A percentile compares a stretch with the other conserved stretches of the same genome.
Evolutionary conservation across 106 monocot genomes (phyloP).

Genomic region (Dendrobium nobile): DNA sequence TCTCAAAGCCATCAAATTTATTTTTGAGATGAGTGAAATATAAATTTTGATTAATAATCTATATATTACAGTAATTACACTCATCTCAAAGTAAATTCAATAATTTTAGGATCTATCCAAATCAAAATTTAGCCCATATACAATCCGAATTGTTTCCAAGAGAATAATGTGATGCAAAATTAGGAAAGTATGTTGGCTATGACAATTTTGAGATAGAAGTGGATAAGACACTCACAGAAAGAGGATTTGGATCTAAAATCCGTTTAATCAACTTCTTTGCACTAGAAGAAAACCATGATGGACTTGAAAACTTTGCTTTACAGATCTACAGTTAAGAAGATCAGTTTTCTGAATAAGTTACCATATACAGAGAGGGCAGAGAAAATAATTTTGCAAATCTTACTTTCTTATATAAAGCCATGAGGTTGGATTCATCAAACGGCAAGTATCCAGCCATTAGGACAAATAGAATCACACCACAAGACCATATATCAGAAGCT

Average conservation of each 20-base stretch:
- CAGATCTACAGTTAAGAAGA: constrained; percentile 46
- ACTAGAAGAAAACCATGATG: constrained; percentile 68
- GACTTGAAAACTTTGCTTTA: constrained; percentile 60
- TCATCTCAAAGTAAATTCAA: too few species aligned
- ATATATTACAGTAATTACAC: too few species aligned
- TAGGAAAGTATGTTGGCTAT: too few species aligned
- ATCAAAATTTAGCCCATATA: too few species aligned
- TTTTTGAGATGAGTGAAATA: too few species aligned
- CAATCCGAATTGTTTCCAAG: too few species aligned
- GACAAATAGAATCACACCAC: constrained; percentile 93
- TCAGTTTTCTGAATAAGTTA: not conserved
- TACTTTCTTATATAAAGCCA: constrained; percentile 63
- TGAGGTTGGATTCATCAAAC: constrained; percentile 66
- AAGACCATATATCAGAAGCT: constrained; percentile 88
- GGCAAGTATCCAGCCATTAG: constrained; percentile 91
- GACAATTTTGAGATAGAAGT: not conserved
- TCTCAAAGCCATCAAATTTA: too few species aligned
- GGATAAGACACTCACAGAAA: constrained; percentile 28
- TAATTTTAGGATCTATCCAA: too few species aligned
- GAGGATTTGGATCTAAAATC: constrained; percentile 81
- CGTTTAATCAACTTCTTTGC: constrained; percentile 67
- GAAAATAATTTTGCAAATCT: not conserved
- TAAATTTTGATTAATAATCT: too few species aligned
- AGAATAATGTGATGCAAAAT: too few species aligned
- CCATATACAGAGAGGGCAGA: not conserved